phyloP scores from a whole-genome alignment of 345 rosid species.

The Eucalyptus dawsonii region DNA sequence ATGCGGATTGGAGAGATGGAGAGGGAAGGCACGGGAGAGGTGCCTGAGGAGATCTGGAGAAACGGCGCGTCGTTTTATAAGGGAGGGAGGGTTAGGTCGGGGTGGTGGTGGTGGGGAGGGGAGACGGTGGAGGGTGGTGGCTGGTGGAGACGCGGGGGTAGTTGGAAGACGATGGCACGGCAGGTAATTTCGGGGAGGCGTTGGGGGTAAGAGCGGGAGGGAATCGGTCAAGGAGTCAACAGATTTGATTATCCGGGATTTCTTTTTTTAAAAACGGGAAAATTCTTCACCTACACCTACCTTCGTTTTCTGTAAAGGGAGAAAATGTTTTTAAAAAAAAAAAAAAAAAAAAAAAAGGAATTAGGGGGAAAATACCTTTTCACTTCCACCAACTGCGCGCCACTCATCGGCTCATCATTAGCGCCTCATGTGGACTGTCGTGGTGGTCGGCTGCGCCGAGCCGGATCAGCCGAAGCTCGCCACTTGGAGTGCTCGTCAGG shows the following conservation, averaged over 20 bases:
- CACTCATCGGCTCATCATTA: background rate
- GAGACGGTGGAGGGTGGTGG: background rate
- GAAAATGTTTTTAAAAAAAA: too few relatives aligned
- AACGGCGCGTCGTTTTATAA: background rate
- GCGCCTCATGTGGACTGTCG: background rate
- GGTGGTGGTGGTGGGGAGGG: background rate
- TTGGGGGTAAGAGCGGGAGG: background rate
- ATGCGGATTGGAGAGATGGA: background rate
- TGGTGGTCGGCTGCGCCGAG: background rate
- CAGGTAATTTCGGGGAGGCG: background rate
- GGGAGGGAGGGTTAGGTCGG: background rate
- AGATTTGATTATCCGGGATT: background rate
- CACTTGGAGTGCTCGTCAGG: background rate
- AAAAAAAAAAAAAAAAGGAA: too few relatives aligned
- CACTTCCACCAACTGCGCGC: background rate
- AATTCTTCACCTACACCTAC: background rate
- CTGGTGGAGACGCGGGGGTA: background rate
- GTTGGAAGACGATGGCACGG: background rate
- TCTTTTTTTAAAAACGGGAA: accelerated
- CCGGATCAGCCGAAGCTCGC: background rate
- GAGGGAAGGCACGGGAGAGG: background rate
- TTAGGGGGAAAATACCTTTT: background rate
- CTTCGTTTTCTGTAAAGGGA: background rate
- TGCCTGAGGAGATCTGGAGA: background rate
- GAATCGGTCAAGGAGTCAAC: background rate